Evolutionary conservation across 2,329 filamentous ascomycete species (phyloP).

Genomic region (Colletotrichum endophyticum): DNA sequence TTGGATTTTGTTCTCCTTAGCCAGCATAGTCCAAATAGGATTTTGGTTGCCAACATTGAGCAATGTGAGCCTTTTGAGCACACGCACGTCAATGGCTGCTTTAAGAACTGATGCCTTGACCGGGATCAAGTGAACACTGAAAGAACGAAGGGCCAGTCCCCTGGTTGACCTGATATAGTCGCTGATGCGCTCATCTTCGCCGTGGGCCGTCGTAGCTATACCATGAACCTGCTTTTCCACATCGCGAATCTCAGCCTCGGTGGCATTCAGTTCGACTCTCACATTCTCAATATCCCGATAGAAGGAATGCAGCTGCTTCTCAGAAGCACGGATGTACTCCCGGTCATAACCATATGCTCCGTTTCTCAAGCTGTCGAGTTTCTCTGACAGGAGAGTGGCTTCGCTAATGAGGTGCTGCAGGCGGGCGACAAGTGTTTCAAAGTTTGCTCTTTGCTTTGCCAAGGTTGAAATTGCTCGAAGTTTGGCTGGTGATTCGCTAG

Average conservation of each 20-base stretch:
- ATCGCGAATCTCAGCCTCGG: slow-evolving; percentile 42
- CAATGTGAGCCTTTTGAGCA: slow-evolving; percentile 62
- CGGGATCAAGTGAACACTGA: slow-evolving; percentile 64
- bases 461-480: slow-evolving; percentile 23
- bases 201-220: slow-evolving; percentile 16
- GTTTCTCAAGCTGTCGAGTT: slow-evolving; percentile 31
- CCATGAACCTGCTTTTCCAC: slow-evolving; percentile 27
- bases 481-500: neutral
- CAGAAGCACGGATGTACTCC: slow-evolving; percentile 26
- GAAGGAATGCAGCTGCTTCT: slow-evolving; percentile 33
- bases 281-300: slow-evolving; percentile 36
- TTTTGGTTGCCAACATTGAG: slow-evolving; percentile 68
- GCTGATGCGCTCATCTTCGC: slow-evolving; percentile 35
- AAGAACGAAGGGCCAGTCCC: slow-evolving; percentile 59
- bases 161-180: slow-evolving; percentile 64
- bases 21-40: slow-evolving; percentile 62
- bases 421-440: slow-evolving; percentile 36
- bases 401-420: slow-evolving; percentile 35
- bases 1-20: slow-evolving; percentile 55
- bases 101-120: slow-evolving; percentile 63
- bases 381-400: slow-evolving; percentile 31
- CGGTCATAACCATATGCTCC: slow-evolving; percentile 9
- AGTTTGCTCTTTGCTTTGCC: slow-evolving; percentile 34
- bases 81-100: slow-evolving; percentile 60
- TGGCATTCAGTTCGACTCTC: slow-evolving; percentile 36